Percentiles rank a stretch among this genome's conserved stretches.
Conservation (phyloP, 257 asterid species). For the Solanum pinnatisectum region DNA sequence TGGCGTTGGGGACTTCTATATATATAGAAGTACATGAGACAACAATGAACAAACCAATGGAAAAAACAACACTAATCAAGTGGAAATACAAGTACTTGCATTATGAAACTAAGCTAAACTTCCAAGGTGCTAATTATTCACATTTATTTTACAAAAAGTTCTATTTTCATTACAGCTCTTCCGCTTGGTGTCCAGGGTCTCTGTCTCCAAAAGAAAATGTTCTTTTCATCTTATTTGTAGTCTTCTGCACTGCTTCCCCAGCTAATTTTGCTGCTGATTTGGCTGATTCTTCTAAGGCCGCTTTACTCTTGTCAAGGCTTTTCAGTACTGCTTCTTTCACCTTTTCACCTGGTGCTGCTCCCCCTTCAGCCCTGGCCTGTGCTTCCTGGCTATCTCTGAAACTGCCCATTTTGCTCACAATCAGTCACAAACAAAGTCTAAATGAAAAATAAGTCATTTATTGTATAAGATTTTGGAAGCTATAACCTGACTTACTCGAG, state of each 20-base stretch:
- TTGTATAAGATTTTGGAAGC: background rate
- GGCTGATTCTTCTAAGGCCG: constrained; percentile 20
- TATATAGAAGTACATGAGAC: too few species aligned
- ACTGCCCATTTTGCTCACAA: background rate
- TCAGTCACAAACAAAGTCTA: background rate
- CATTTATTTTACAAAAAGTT: background rate
- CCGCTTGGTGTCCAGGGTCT: background rate
- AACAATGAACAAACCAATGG: background rate
- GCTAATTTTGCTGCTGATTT: constrained; percentile 16
- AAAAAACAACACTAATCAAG: background rate
- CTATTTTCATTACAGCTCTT: background rate
- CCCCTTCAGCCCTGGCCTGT: background rate
- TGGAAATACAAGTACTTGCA: background rate
- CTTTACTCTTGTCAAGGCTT: constrained; percentile 26
- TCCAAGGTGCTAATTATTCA: background rate
- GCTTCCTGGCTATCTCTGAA: constrained; percentile 4
- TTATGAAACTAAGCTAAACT: background rate
- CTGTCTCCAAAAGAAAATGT: background rate
- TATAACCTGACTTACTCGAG: constrained; percentile 11
- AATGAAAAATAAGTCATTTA: background rate
- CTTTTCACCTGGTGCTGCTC: constrained; percentile 5
- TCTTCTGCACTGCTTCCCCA: background rate
- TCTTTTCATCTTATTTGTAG: constrained; percentile 1
- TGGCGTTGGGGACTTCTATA: background rate
- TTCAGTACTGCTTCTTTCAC: constrained; percentile 33